Percentiles rank a stretch among this genome's conserved stretches.
Evolutionary conservation across 2,329 filamentous ascomycete genomes (phyloP).

Genomic region (Neonectria neomacrospora): DNA sequence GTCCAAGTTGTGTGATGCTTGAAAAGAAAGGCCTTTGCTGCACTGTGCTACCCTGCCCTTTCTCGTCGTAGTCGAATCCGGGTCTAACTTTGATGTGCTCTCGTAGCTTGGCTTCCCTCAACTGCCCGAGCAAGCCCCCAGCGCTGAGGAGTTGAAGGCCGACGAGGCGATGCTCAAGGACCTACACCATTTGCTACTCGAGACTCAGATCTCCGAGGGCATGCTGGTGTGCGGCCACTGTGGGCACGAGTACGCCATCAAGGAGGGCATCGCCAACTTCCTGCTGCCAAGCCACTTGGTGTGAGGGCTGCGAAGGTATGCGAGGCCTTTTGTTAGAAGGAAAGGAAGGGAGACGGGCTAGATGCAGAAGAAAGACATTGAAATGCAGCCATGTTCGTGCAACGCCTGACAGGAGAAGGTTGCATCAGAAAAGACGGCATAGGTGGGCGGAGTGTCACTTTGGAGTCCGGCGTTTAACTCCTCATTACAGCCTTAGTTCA

Average conservation of each 20-base stretch:
- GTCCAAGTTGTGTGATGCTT: background rate
- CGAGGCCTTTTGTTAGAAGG: background rate
- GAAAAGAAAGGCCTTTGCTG: background rate
- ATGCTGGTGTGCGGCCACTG: constrained; percentile 92
- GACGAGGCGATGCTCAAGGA: constrained; percentile 80
- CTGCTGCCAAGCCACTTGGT: constrained; percentile 92
- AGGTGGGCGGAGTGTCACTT: constrained; percentile 14
- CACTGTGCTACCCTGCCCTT: background rate
- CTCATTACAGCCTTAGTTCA: constrained; percentile 28
- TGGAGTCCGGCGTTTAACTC: constrained; percentile 44
- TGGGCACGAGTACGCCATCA: constrained; percentile 92
- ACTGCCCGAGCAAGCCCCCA: constrained; percentile 73
- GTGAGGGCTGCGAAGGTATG: constrained; percentile 42
- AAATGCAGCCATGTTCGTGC: constrained; percentile 2
- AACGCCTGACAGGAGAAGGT: constrained; percentile 6
- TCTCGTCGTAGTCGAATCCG: background rate
- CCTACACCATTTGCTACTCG: constrained; percentile 82
- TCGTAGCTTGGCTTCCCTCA: constrained; percentile 80
- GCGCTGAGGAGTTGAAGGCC: constrained; percentile 68
- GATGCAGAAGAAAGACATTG: background rate
- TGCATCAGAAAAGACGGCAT: constrained; percentile 6
- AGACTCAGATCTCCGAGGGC: constrained; percentile 90
- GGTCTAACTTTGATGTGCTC: constrained; percentile 20
- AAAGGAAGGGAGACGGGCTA: background rate
- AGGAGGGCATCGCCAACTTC: constrained; percentile 97